Evolutionary conservation across 495 filamentous ascomycete genomes (phyloP).

Genomic region (Rusavskia elegans): DNA sequence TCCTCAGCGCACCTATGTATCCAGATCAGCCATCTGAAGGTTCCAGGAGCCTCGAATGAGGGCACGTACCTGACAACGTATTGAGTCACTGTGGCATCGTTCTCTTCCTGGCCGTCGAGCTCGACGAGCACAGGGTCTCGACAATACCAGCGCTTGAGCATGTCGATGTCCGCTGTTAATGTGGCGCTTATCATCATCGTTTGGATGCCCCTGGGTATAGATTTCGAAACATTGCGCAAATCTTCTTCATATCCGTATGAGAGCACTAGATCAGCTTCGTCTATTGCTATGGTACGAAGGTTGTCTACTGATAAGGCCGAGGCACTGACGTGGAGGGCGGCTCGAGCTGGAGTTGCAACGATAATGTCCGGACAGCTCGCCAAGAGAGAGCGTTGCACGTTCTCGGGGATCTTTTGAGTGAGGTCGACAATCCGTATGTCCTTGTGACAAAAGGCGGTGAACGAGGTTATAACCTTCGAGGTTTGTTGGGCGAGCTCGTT

Average conservation of each 20-base stretch:
- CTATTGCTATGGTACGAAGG: slow-evolving; percentile 70
- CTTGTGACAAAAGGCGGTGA: slow-evolving; percentile 71
- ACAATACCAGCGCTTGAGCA: slow-evolving; percentile 74
- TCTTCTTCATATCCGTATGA: slow-evolving; percentile 92
- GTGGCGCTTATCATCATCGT: slow-evolving; percentile 90
- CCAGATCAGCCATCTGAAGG: not conserved
- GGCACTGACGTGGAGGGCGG: slow-evolving; percentile 51
- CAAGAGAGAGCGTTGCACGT: slow-evolving; percentile 67
- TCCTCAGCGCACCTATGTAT: slow-evolving; percentile 65
- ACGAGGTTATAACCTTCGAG: slow-evolving; percentile 49
- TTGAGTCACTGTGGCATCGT: slow-evolving; percentile 61
- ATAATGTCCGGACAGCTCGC: slow-evolving; percentile 82
- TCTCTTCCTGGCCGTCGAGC: slow-evolving; percentile 56
- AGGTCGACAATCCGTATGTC: slow-evolving; percentile 69
- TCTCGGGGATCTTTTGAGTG: slow-evolving; percentile 73
- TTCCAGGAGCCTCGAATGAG: not conserved
- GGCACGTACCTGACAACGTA: slow-evolving; percentile 57
- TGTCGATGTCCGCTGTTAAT: slow-evolving; percentile 70
- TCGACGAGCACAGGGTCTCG: slow-evolving; percentile 63
- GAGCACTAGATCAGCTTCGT: slow-evolving; percentile 89
- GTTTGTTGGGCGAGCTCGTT: slow-evolving; percentile 89
- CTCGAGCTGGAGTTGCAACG: slow-evolving; percentile 72
- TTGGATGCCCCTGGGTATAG: slow-evolving; percentile 72
- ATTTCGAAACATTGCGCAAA: slow-evolving; percentile 56
- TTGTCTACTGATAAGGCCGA: slow-evolving; percentile 50